Percentiles rank a stretch among this genome's conserved stretches.
Conservation (phyloP, 192 early-diverging fungal species). For the Backusella sp. region DNA sequence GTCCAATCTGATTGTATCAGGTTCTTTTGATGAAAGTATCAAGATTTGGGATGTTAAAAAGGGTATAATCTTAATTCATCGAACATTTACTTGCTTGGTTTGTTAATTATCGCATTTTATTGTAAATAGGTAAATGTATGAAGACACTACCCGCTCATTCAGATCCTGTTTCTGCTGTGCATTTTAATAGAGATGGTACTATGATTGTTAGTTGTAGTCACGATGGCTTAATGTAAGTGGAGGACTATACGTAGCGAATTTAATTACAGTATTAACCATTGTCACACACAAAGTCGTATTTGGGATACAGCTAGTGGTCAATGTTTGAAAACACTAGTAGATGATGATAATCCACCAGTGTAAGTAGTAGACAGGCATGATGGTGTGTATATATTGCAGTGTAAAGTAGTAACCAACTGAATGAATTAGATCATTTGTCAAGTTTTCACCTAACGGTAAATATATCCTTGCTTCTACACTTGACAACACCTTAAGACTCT, state of each 20-base stretch:
- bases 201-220: slow-evolving; percentile 93
- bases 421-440: slow-evolving; percentile 77
- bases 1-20: slow-evolving; percentile 92
- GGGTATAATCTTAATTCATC: slow-evolving; percentile 41
- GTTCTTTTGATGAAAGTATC: slow-evolving; percentile 97
- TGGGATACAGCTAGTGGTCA: slow-evolving; percentile 99
- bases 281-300: slow-evolving; percentile 67
- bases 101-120: no score
- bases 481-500: slow-evolving; percentile 92
- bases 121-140: slow-evolving; percentile 74
- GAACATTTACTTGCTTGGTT: no score
- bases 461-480: slow-evolving; percentile 94
- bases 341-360: slow-evolving; percentile 95
- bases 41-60: slow-evolving; percentile 94
- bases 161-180: slow-evolving; percentile 92
- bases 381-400: background rate
- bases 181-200: slow-evolving; percentile 96
- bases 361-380: slow-evolving; percentile 40
- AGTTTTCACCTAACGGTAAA: slow-evolving; percentile 99
- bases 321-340: slow-evolving; percentile 95
- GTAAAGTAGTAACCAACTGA: background rate
- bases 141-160: slow-evolving; percentile 93
- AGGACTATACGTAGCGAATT: background rate
- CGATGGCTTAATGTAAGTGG: slow-evolving; percentile 89
- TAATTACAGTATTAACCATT: background rate